Evolutionary conservation across 2,329 filamentous ascomycete species (phyloP).

Genomic region (Drechslera avenae): DNA sequence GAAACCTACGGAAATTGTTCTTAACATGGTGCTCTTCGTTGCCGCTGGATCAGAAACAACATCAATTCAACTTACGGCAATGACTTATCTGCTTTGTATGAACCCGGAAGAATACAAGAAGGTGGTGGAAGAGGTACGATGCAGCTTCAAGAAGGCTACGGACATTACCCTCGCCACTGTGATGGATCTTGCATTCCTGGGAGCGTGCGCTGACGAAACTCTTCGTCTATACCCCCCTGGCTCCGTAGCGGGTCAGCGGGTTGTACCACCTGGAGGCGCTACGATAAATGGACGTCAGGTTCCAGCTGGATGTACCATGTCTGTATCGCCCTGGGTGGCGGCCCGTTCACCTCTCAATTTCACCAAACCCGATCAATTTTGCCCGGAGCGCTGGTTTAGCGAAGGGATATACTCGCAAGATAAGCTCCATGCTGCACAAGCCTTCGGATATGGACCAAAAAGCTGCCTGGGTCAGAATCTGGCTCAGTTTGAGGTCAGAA

Average conservation of each 20-base stretch:
- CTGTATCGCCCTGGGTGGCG: not conserved
- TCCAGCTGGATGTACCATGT: not conserved
- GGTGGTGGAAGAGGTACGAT: not conserved
- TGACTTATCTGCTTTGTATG: not conserved
- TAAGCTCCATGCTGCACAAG: not conserved
- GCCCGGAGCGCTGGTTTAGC: constrained; percentile 1
- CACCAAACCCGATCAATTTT: not conserved
- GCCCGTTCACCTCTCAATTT: not conserved
- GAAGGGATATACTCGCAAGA: not conserved
- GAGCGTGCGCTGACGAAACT: not conserved
- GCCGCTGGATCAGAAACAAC: not conserved
- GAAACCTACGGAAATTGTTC: not conserved
- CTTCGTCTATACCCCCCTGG: not conserved
- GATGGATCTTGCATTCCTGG: not conserved
- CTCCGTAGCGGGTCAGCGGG: not conserved
- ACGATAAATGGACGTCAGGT: not conserved
- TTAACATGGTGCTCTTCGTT: not conserved
- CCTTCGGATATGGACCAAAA: not conserved
- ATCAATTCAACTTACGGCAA: not conserved
- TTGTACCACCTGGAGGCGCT: not conserved
- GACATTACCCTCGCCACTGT: not conserved
- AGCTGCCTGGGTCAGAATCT: not conserved
- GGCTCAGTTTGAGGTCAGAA: not conserved
- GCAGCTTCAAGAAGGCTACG: not conserved
- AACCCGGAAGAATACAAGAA: not conserved